These are phyloP conservation scores for Lipomyces kockii DNA, from an alignment of 805 yeast species.

Conservation along the genomic window DNA sequence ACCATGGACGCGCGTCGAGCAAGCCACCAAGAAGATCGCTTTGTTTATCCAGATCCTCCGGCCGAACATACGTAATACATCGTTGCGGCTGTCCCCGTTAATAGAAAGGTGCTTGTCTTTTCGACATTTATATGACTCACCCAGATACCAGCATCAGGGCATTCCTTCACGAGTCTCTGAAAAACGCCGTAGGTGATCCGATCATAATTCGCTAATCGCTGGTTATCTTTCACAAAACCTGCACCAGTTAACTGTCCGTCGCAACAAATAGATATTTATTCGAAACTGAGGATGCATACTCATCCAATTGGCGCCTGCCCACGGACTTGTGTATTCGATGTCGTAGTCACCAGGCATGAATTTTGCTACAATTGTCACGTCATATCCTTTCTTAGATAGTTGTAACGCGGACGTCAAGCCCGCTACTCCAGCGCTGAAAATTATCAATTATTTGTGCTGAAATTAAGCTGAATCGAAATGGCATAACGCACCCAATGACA, in stretches of 20 bases:
- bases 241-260: neutral
- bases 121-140: neutral
- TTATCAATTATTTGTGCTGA: neutral
- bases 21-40: slow-evolving; percentile 28
- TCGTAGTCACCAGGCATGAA: slow-evolving; percentile 80
- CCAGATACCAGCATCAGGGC: slow-evolving; percentile 38
- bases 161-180: slow-evolving; percentile 28
- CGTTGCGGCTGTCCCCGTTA: slow-evolving; percentile 2
- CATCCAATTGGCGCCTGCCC: slow-evolving; percentile 56
- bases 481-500: slow-evolving; percentile 17
- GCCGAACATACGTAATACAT: slow-evolving; percentile 25
- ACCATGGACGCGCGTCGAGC: slow-evolving; percentile 29
- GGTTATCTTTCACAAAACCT: slow-evolving; percentile 31
- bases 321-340: slow-evolving; percentile 75
- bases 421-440: slow-evolving; percentile 57
- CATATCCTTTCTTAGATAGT: slow-evolving; percentile 50
- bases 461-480: neutral
- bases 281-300: slow-evolving; percentile 20
- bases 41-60: slow-evolving; percentile 18
- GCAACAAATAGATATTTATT: neutral
- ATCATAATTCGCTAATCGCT: slow-evolving; percentile 32
- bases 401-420: slow-evolving; percentile 59
- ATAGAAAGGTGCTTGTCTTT: neutral
- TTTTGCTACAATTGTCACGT: slow-evolving; percentile 64
- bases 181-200: slow-evolving; percentile 46